Evolutionary conservation across 768 basidiomycete species (phyloP).

Genomic region (Mycena alexandri): DNA sequence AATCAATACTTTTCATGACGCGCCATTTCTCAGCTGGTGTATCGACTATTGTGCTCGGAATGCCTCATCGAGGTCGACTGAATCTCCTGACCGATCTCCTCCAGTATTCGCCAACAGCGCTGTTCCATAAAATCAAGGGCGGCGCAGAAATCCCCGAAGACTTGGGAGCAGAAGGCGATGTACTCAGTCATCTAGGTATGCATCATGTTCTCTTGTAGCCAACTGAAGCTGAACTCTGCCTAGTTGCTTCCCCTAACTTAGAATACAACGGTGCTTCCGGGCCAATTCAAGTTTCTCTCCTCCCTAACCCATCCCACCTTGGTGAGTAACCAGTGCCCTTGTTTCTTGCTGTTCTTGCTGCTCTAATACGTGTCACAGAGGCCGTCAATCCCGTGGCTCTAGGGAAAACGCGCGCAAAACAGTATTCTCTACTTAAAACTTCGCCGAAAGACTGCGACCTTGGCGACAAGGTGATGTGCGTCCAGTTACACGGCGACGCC

Average conservation of each 20-base stretch:
- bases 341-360: background rate
- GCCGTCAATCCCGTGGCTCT: constrained; percentile 90
- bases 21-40: constrained; percentile 62
- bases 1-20: background rate
- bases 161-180: constrained; percentile 82
- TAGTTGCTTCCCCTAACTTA: constrained; percentile 76
- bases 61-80: constrained; percentile 91
- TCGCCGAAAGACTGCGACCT: constrained; percentile 66
- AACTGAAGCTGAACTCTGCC: background rate
- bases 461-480: constrained; percentile 85
- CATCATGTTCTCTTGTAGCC: constrained; percentile 13
- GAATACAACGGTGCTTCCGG: constrained; percentile 63
- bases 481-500: constrained; percentile 93
- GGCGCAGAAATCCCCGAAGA: constrained; percentile 78
- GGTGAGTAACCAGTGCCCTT: constrained; percentile 51
- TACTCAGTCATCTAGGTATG: constrained; percentile 85
- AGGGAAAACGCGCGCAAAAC: constrained; percentile 92
- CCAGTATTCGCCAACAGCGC: constrained; percentile 70
- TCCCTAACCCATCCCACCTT: constrained; percentile 86
- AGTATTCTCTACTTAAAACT: constrained; percentile 82
- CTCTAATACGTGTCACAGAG: constrained; percentile 58
- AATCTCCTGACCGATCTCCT: constrained; percentile 88
- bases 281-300: constrained; percentile 77
- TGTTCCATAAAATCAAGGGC: constrained; percentile 92
- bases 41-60: constrained; percentile 79